Conservation (phyloP, 768 basidiomycete species). For the Boletus vinaceobasis region DNA sequence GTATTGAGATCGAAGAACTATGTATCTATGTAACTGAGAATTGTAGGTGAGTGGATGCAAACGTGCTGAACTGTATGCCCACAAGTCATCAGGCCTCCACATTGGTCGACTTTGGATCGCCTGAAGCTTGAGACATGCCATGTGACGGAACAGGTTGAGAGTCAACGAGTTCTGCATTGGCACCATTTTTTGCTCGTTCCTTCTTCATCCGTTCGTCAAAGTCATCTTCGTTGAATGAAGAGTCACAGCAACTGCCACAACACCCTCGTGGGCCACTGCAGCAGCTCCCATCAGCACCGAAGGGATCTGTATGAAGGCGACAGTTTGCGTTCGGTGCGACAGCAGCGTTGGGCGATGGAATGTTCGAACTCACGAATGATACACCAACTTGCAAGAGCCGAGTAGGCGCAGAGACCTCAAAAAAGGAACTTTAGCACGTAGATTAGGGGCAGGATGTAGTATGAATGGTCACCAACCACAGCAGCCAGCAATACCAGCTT, state of each 20-base stretch:
- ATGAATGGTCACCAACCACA: constrained; percentile 22
- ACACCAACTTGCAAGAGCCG: constrained; percentile 23
- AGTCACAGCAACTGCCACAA: constrained; percentile 26
- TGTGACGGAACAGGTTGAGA: constrained; percentile 23
- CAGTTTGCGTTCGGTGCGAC: background rate
- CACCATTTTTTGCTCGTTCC: constrained; percentile 18
- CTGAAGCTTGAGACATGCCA: constrained; percentile 14
- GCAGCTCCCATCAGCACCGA: constrained; percentile 20
- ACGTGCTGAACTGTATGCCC: background rate
- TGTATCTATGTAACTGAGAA: background rate
- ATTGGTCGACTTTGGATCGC: constrained; percentile 1
- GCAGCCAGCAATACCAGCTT: constrained; percentile 6
- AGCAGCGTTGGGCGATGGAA: background rate
- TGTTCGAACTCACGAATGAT: constrained; percentile 20
- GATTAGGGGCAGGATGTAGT: background rate
- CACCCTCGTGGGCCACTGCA: constrained; percentile 28
- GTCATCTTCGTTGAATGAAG: constrained; percentile 29
- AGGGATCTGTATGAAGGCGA: constrained; percentile 13
- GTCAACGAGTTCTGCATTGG: constrained; percentile 7
- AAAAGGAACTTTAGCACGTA: background rate
- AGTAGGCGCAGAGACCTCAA: constrained; percentile 13
- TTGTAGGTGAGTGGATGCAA: background rate
- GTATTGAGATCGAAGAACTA: background rate
- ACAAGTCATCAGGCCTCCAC: background rate
- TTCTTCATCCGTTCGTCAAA: constrained; percentile 29